A percentile compares a stretch with the other conserved stretches of the same genome.
Conservation (phyloP, 768 basidiomycete genomes). For the Mycena haematopus region DNA sequence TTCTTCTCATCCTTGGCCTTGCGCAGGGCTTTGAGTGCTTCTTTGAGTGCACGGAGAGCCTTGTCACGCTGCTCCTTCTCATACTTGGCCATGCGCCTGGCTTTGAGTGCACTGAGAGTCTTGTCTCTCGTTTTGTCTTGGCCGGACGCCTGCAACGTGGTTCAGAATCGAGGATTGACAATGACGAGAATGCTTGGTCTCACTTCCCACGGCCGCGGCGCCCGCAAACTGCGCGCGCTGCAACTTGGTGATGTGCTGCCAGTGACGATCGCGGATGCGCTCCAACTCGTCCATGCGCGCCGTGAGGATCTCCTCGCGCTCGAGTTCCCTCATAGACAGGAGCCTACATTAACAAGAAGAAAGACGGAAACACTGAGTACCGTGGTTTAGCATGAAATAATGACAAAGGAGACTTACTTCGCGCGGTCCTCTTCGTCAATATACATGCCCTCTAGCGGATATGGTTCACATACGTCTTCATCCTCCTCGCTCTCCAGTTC, state of each 20-base stretch:
- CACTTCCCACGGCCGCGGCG: conserved; percentile 53
- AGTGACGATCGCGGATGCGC: conserved; percentile 70
- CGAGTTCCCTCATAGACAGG: conserved; percentile 81
- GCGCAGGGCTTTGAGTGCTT: too few relatives aligned
- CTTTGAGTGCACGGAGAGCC: too few relatives aligned
- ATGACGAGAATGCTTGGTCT: conserved; percentile 63
- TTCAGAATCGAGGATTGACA: conserved; percentile 47
- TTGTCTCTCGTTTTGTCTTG: conserved; percentile 84
- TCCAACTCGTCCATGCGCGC: conserved; percentile 83
- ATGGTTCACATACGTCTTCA: too few relatives aligned
- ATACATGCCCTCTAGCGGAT: too few relatives aligned
- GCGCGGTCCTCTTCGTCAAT: conserved; percentile 83
- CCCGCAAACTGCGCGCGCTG: conserved; percentile 65
- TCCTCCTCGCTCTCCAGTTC: too few relatives aligned
- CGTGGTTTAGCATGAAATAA: conserved; percentile 31
- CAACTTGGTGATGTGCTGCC: conserved; percentile 77
- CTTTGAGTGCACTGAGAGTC: conserved; percentile 86
- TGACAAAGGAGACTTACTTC: conserved; percentile 61
- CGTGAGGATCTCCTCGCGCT: conserved; percentile 87
- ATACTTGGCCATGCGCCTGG: conserved; percentile 85
- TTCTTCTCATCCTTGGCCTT: too few relatives aligned
- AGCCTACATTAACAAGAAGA: conserved; percentile 61
- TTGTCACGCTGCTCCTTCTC: conserved; percentile 87
- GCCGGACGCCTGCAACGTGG: conserved; percentile 46
- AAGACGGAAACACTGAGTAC: conserved; percentile 3